Evolutionary conservation across 306 rosid species (phyloP).

Genomic region (Canavalia gladiata): DNA sequence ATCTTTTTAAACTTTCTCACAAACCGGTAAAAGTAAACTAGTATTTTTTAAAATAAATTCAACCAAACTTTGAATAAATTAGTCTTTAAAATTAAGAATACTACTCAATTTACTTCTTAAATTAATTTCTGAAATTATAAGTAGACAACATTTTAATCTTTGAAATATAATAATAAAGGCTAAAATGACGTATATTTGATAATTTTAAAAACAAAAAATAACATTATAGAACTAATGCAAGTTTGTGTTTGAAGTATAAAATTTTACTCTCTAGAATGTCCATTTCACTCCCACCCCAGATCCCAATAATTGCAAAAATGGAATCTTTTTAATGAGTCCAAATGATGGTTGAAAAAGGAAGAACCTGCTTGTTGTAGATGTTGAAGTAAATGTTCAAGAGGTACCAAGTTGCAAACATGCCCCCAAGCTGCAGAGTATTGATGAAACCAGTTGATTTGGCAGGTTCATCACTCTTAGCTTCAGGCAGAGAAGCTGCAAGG

Average conservation of each 20-base stretch:
- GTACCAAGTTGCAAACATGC: conserved; percentile 81
- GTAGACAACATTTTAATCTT: too few species aligned
- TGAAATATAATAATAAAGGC: too few species aligned
- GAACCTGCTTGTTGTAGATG: conserved; percentile 82
- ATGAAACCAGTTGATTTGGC: conserved; percentile 34
- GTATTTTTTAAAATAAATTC: too few species aligned
- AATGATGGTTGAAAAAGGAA: conserved; percentile 8
- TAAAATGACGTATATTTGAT: too few species aligned
- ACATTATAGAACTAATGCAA: background rate
- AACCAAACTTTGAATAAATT: too few species aligned
- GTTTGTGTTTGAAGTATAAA: conserved; percentile 17
- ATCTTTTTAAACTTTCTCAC: too few species aligned
- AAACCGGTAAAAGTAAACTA: too few species aligned
- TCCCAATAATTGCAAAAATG: conserved; percentile 15
- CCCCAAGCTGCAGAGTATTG: conserved; percentile 61
- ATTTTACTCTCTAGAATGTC: background rate
- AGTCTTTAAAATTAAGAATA: too few species aligned
- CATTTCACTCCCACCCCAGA: background rate
- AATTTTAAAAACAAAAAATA: too few species aligned
- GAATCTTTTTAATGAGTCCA: background rate
- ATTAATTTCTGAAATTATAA: too few species aligned
- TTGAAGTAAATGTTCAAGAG: conserved; percentile 79
- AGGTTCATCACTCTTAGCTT: conserved; percentile 49
- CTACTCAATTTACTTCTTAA: too few species aligned
- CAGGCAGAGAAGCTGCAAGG: conserved; percentile 57